These are phyloP conservation scores for Diplodia corticola DNA, from an alignment of 2,329 filamentous ascomycete genomes.

Conservation along the genomic window DNA sequence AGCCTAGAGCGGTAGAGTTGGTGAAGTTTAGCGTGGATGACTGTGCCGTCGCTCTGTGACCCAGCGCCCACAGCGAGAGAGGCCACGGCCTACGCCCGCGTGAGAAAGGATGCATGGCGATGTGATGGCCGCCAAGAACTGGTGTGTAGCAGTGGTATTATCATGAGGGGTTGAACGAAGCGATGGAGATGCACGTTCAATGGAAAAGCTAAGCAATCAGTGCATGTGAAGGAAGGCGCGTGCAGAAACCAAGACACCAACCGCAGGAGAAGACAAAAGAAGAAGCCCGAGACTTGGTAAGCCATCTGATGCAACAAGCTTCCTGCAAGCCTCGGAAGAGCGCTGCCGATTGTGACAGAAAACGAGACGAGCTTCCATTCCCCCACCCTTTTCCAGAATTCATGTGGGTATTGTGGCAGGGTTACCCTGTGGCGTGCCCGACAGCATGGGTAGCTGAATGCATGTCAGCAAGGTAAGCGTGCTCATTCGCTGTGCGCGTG, in stretches of 20 bases:
- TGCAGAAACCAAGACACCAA: background rate
- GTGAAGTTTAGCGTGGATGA: background rate
- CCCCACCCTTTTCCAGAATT: background rate
- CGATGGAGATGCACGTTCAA: background rate
- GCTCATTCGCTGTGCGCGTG: background rate
- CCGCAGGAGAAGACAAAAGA: background rate
- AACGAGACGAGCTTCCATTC: background rate
- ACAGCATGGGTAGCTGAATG: background rate
- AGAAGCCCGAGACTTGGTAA: background rate
- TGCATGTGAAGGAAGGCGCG: background rate
- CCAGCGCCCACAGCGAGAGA: background rate
- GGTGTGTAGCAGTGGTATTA: background rate
- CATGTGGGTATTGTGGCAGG: background rate
- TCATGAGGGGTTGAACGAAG: background rate
- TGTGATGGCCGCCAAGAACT: background rate
- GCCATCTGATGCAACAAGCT: background rate
- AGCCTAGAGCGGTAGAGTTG: background rate
- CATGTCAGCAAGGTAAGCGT: background rate
- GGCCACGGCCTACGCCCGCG: background rate
- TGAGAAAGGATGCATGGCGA: background rate
- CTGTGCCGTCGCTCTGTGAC: background rate
- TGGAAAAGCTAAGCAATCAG: background rate
- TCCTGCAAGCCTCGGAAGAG: background rate
- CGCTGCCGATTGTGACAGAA: background rate
- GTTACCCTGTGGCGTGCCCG: background rate